A percentile compares a stretch with the other conserved stretches of the same genome.
Conservation (phyloP, 2,329 filamentous ascomycete species). For the Didymosphaeria variabile region DNA sequence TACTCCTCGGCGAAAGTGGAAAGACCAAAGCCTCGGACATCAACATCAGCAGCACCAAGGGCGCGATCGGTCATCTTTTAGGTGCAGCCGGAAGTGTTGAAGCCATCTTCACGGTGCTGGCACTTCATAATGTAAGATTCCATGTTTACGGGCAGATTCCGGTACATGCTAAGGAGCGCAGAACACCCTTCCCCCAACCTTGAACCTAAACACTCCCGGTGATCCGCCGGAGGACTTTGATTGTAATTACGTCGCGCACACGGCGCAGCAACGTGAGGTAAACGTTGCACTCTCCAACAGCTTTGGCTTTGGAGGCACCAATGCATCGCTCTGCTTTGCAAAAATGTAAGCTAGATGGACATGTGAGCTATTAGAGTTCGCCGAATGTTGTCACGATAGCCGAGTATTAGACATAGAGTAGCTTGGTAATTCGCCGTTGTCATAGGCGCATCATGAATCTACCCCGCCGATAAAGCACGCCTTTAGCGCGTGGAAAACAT, state of each 20-base stretch:
- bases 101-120: slow-evolving; percentile 82
- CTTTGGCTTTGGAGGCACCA: slow-evolving; percentile 97
- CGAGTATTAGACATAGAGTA: not conserved
- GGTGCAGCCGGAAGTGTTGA: slow-evolving; percentile 93
- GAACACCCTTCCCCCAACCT: slow-evolving; percentile 83
- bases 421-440: slow-evolving; percentile 25
- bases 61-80: slow-evolving; percentile 88
- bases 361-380: slow-evolving; percentile 1
- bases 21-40: slow-evolving; percentile 69
- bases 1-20: slow-evolving; percentile 80
- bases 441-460: slow-evolving; percentile 28
- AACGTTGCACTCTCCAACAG: slow-evolving; percentile 88
- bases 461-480: slow-evolving; percentile 22
- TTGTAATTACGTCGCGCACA: slow-evolving; percentile 85
- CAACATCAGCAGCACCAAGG: slow-evolving; percentile 92
- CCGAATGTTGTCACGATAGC: not conserved
- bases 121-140: slow-evolving; percentile 75
- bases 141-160: not conserved
- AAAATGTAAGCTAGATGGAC: slow-evolving; percentile 43
- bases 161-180: slow-evolving; percentile 50
- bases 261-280: slow-evolving; percentile 74
- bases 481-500: slow-evolving; percentile 19
- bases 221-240: slow-evolving; percentile 69
- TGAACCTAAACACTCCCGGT: slow-evolving; percentile 76
- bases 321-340: slow-evolving; percentile 85